Evolutionary conservation across 1,284 basidiomycete species (phyloP), one percentile per base, ranked within the genome.

Genomic region (Testicularia cyperi): DNA sequence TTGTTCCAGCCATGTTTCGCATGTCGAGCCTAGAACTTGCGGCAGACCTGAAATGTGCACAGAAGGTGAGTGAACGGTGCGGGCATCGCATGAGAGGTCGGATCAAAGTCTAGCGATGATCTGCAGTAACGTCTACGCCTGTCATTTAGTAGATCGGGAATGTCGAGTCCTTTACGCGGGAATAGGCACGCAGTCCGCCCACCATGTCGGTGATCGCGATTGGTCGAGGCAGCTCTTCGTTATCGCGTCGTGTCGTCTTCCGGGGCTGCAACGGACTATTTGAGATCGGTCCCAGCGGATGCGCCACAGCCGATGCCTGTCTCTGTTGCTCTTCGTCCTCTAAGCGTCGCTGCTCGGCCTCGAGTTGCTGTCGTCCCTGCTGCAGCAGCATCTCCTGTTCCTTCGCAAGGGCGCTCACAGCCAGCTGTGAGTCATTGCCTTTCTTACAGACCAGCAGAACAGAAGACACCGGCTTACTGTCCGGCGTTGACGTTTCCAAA

Each of bases 331-430:
- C 37, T 19, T 26, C 9, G 9, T 20, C 31, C 12, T 28, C n/a
- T n/a, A n/a, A n/a, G n/a, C n/a, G n/a, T n/a, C 95, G 95, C 52
- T 91, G 91, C 32, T 96, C 78, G 13, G 30, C 12, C 30, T 10
- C 10, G 10, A 8, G 9, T 19, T 32, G 10, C 6, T 15, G 19
- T 9, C 9, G 13, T 9, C 16, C 7, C 9, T 31, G 13, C 9
- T 31, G 10, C 9, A 16, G 10, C 9, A 10, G 16, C 9, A 9
- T 9, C 7, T 10, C 9, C 76, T 91, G 88, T 88, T 43, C 34
- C 5, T 40, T 16, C 5, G 34, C 52, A 14, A 48, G 22, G 15
- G 42, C 34, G 7, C 48, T 22, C 8, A 48, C 51, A 15, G 31
- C 30, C 16, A 61, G 35, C 56, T 40, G 28, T 20, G 47, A 69